These are phyloP conservation scores for Linum lewisii DNA, from an alignment of 345 rosid species.

Conservation along the genomic window DNA sequence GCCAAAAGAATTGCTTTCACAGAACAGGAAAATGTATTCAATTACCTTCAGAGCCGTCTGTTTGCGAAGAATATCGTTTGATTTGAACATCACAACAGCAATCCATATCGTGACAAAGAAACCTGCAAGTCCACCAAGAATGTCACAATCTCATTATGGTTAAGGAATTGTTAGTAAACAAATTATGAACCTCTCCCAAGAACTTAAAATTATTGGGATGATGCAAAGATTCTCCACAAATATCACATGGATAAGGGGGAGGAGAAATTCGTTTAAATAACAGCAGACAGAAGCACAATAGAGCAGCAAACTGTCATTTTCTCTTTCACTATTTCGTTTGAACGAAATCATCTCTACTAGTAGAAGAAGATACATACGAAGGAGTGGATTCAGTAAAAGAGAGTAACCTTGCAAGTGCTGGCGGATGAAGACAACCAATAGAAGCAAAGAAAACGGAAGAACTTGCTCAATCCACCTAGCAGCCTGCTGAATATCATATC, in stretches of 20 bases:
- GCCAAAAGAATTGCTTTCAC: neutral
- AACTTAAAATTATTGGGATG: too few species aligned
- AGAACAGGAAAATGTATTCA: neutral
- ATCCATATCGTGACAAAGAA: constrained; percentile 98
- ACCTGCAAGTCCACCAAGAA: constrained; percentile 41
- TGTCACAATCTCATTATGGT: constrained; percentile 15
- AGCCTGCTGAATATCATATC: constrained; percentile 99
- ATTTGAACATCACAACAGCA: constrained; percentile 95
- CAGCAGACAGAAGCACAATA: neutral
- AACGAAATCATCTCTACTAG: neutral
- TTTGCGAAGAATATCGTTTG: constrained; percentile 87
- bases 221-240: too few species aligned
- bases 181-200: too few species aligned
- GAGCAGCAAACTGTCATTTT: neutral
- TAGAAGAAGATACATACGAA: neutral
- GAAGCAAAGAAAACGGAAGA: constrained; percentile 94
- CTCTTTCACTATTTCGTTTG: too few species aligned
- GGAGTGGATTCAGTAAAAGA: neutral
- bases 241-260: too few species aligned
- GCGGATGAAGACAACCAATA: constrained; percentile 92
- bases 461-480: constrained; percentile 98
- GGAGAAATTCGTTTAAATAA: neutral
- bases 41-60: constrained; percentile 93
- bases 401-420: constrained; percentile 92
- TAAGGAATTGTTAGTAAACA: too few species aligned